Evolutionary conservation across 192 early-diverging fungal species (phyloP), one percentile per base, ranked within the genome.

Genomic region (Coemansia pectinata): DNA sequence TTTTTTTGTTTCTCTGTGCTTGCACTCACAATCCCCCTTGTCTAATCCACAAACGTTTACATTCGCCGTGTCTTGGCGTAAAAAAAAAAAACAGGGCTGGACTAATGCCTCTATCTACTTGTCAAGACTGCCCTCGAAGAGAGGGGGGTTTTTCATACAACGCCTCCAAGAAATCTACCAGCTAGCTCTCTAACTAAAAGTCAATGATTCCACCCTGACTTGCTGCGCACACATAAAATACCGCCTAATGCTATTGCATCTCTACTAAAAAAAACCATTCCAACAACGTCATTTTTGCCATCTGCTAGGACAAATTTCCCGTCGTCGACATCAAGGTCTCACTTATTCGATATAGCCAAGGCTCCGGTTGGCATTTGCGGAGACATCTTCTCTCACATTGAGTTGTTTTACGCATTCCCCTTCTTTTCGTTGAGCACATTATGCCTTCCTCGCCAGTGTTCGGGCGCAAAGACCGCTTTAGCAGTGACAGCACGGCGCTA

Each of bases 401-500:
- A 2, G 19, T 19, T 23, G 21, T 10, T 8, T 19, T 7, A 48
- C 47, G 19, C 47, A 48, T 21, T 48, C 9, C 41, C 8, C n/a
- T n/a, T 5, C 19, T 58, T 4, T 29, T 2, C 4, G 55, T 15
- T 31, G 15, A 31, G 29, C 6, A 17, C 29, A 58, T 10, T 29
- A 58, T 58, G 55, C 12, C 55, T n/a, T 15, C 27, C 29, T 31
- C 29, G 6, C 55, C 55, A 58, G 55, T 1, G 29, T 33, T 58
- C 4, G 17, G 4, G 4, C 31, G 5, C 29, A 58, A 58, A 14
- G 29, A 12, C 55, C 66, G 19, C 53, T 45, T 55, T 27, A 76
- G 69, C 69, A 67, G 60, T 62, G 50, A 42, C 61, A 76, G 69
- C 23, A 76, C 69, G 1, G 65, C 69, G 9, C 61, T 65, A 11